phyloP scores from a whole-genome alignment of 1,139 yeast genomes.

The Sugiyamaella paludigena region DNA sequence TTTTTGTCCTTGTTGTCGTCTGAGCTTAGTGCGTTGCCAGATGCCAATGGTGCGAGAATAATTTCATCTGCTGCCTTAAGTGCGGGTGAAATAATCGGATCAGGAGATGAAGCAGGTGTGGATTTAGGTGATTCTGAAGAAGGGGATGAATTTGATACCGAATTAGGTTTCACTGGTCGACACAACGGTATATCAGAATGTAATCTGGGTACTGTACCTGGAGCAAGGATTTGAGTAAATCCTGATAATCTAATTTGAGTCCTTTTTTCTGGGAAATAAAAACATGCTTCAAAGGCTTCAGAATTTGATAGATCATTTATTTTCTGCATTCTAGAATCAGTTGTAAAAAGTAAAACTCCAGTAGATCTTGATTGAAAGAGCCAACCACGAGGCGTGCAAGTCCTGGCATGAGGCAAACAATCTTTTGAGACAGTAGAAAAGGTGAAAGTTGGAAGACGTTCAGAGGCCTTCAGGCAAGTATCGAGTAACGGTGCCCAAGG shows the following conservation, averaged over 20 bases:
- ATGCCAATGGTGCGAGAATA: slow-evolving; percentile 12
- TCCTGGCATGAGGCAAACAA: slow-evolving; percentile 64
- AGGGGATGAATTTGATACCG: not conserved
- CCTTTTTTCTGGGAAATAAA: slow-evolving; percentile 58
- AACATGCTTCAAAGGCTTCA: slow-evolving; percentile 65
- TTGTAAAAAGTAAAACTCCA: slow-evolving; percentile 65
- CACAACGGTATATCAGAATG: slow-evolving; percentile 12
- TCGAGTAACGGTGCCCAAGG: slow-evolving; percentile 34
- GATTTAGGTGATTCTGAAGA: not conserved
- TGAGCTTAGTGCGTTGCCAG: not conserved
- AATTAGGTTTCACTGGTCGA: slow-evolving; percentile 10
- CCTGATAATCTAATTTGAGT: slow-evolving; percentile 77
- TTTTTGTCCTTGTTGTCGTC: not conserved
- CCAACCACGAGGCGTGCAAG: slow-evolving; percentile 73
- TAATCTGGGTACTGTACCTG: slow-evolving; percentile 11
- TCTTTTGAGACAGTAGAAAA: slow-evolving; percentile 61
- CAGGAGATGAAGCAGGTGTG: slow-evolving; percentile 13
- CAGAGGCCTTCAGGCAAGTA: slow-evolving; percentile 21
- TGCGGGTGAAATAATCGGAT: slow-evolving; percentile 6
- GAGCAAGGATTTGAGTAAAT: slow-evolving; percentile 40
- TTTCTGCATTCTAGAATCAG: slow-evolving; percentile 71
- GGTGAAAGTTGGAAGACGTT: slow-evolving; percentile 47
- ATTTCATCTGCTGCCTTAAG: not conserved
- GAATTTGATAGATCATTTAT: slow-evolving; percentile 50
- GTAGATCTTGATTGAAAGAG: slow-evolving; percentile 66